A percentile compares a stretch with the other conserved stretches of the same genome.
phyloP scores from a whole-genome alignment of 2,329 filamentous ascomycete species.

The Sarocladium oryzae region DNA sequence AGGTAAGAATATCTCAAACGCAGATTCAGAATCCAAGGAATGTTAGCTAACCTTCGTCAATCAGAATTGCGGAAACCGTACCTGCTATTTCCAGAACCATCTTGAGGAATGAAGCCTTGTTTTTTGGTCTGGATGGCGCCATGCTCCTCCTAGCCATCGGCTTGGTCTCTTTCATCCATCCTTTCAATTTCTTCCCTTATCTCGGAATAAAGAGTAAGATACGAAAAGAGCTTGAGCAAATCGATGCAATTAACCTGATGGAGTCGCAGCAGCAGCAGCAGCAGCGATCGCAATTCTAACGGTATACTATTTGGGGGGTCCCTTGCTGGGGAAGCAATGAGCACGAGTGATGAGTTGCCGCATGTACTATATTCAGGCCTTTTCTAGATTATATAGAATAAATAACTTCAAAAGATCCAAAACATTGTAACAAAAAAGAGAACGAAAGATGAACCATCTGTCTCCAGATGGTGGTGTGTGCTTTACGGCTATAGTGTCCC shows the following conservation, averaged over 20 bases:
- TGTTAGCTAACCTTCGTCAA: background rate
- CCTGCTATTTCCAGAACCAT: background rate
- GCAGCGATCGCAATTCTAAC: background rate
- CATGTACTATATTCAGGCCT: no score
- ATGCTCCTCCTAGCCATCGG: background rate
- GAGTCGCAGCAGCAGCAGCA: background rate
- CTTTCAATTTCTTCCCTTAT: background rate
- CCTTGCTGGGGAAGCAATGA: no score
- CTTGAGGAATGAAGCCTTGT: background rate
- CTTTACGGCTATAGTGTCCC: no score
- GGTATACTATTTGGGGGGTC: no score
- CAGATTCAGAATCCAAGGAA: no score
- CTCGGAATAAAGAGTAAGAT: background rate
- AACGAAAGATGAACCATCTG: no score
- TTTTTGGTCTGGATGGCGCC: background rate
- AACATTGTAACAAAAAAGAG: no score
- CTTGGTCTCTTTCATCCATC: background rate
- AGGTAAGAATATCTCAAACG: conserved; percentile 8
- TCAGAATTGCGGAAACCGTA: background rate
- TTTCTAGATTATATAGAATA: no score
- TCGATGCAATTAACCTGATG: background rate
- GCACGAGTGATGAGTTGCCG: no score
- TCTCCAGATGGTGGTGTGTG: no score
- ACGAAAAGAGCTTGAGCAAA: background rate
- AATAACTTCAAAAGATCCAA: no score